phyloP scores from a whole-genome alignment of 768 basidiomycete genomes.

The Rhodocollybia butyracea region DNA sequence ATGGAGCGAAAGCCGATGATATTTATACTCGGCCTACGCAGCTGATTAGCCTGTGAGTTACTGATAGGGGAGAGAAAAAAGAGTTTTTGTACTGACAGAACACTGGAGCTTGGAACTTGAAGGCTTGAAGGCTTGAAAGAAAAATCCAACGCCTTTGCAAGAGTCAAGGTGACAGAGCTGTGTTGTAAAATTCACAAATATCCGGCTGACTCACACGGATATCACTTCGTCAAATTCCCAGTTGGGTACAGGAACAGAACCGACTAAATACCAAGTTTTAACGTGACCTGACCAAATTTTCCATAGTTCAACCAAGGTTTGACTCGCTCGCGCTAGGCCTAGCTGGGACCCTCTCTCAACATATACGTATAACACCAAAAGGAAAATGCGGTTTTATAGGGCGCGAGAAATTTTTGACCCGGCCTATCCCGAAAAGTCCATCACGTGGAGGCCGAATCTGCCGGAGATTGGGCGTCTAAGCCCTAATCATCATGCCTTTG shows the following conservation, averaged over 20 bases:
- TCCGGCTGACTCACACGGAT: background rate
- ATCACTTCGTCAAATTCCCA: too few species aligned
- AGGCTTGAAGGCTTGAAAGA: background rate
- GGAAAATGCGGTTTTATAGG: too few species aligned
- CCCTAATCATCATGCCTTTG: background rate
- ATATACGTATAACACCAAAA: too few species aligned
- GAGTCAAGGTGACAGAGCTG: background rate
- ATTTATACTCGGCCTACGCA: background rate
- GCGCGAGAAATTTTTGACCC: background rate
- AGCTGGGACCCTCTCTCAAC: too few species aligned
- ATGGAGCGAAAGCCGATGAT: background rate
- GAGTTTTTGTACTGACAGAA: background rate
- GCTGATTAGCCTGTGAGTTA: background rate
- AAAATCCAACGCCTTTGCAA: background rate
- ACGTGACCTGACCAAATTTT: too few species aligned
- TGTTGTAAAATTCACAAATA: background rate
- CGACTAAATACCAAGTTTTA: too few species aligned
- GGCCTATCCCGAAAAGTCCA: background rate
- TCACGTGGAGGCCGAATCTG: too few species aligned
- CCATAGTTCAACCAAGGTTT: too few species aligned
- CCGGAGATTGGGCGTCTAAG: too few species aligned
- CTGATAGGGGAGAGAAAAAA: background rate
- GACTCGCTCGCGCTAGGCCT: too few species aligned
- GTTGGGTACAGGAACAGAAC: too few species aligned
- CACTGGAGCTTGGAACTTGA: background rate